Evolutionary conservation across 805 yeast genomes (phyloP), one percentile per base, ranked within the genome.

Genomic region (Zygotorulaspora danielsina): DNA sequence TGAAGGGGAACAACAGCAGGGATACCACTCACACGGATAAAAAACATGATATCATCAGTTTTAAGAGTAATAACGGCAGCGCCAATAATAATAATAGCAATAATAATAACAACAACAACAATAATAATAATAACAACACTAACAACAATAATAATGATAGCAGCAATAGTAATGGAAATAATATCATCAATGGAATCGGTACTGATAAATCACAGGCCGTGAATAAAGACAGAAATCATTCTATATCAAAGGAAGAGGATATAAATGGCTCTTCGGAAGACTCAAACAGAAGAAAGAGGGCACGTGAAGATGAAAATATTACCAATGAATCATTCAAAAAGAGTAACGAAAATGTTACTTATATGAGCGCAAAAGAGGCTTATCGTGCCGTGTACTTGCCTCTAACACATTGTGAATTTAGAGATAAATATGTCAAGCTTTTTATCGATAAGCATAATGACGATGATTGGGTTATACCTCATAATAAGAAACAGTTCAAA

Each of bases 371-470:
- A 0, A 62, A 66, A 39, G 68, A 69, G 22, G 61, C 57, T 0
- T 60, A 57, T 33, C 51, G 59, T 2, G 61, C 64, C 7, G 50
- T 60, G 16, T 69, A 55, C 36, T 51, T 57, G 25, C 61, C 65
- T 2, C 26, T 66, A 9, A 60, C 64, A 8, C 44, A 54, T 11
- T 61, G 55, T 26, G 75, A 70, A 34, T 74, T 64, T 46, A 72
- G 66, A 26, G 73, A 75, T 45, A 71, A 66, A 13, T 61, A 58
- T 12, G 65, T 64, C 8, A 57, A 55, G 35, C 45, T 67, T 19
- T 79, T 76, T 50, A 76, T 79, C 39, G 69, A 77, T 1, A 69
- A 73, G 5, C 80, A 77, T 52, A 65, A 67, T 37, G 67, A 76
- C 26, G 66, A 67, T 21, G 66, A 58, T 38, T 59, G 64, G 64